Evolutionary conservation across 768 basidiomycete species (phyloP), one percentile per base, ranked within the genome.

Genomic region (Phanerodontia chrysosporium): DNA sequence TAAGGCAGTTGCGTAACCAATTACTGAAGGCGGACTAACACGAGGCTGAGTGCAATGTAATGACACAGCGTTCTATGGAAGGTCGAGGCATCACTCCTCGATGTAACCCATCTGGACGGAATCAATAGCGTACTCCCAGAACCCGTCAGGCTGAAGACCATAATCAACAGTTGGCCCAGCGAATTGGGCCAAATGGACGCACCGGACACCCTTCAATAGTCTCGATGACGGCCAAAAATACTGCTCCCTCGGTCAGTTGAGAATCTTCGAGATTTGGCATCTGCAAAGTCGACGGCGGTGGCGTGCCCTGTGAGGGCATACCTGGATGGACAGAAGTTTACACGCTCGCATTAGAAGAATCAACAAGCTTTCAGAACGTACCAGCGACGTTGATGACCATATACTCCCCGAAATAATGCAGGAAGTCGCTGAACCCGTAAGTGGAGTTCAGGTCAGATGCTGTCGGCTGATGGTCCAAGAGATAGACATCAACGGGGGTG

Each of bases 361-460:
- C n/a, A n/a, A n/a, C n/a, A n/a, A n/a, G n/a, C n/a, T n/a, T n/a
- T n/a, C n/a, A n/a, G n/a, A n/a, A 36, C 28, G 21, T 18, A 30
- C 32, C 21, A 12, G 51, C 16, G 21, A 21, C 28, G 30, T 57
- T 49, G 27, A 8, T n/a, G 30, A 32, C n/a, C 12, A 49, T 16
- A 22, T 49, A 57, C 14, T 36, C 12, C n/a, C 56, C 56, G 35
- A 49, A 49, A 22, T 57, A 42, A 21, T 36, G 36, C 32, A 57
- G 16, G 48, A 22, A 57, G 24, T 57, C 29, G 30, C 18, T 22
- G 21, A 48, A 57, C 25, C 25, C 18, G 29, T 36, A 22, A 5
- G 56, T 48, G 13, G 56, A 48, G 32, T 57, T 57, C 5, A 57
- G 29, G 24, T 32, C 49, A 4, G 56, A 57, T 10, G 45, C 24